Percentiles rank a stretch among this genome's conserved stretches.
phyloP scores from a whole-genome alignment of 805 yeast genomes.

The Zygoascus tannicola region DNA sequence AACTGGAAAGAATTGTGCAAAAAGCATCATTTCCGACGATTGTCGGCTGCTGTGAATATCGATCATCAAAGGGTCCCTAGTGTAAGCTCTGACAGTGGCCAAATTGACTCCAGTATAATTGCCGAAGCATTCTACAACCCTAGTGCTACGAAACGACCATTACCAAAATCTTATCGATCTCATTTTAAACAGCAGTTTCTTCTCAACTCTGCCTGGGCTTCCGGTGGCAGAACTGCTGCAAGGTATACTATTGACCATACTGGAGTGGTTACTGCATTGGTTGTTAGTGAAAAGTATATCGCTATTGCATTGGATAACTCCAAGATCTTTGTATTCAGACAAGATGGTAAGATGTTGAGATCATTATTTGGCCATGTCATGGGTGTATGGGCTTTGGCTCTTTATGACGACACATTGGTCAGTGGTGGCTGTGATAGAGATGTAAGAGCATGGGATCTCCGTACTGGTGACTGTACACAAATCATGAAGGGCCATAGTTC shows the following conservation, averaged over 20 bases:
- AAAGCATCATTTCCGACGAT: conserved; percentile 29
- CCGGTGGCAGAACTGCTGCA: conserved; percentile 34
- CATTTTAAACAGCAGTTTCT: conserved; percentile 34
- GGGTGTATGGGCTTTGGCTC: conserved; percentile 95
- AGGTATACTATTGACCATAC: conserved; percentile 29
- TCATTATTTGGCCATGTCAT: conserved; percentile 96
- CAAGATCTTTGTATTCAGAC: conserved; percentile 33
- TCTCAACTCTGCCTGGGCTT: conserved; percentile 32
- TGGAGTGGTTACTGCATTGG: conserved; percentile 33
- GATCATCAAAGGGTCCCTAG: conserved; percentile 10
- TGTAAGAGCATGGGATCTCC: conserved; percentile 90
- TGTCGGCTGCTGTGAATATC: conserved; percentile 26
- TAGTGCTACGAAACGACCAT: conserved; percentile 21
- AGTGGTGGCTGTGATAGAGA: conserved; percentile 96
- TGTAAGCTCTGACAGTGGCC: conserved; percentile 8
- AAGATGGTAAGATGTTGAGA: conserved; percentile 42
- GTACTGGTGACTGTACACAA: conserved; percentile 75
- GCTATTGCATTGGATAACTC: conserved; percentile 37
- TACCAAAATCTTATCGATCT: conserved; percentile 30
- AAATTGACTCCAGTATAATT: conserved; percentile 12
- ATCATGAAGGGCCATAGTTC: conserved; percentile 85
- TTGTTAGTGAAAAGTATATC: conserved; percentile 30
- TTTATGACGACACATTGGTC: conserved; percentile 83
- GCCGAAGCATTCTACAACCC: conserved; percentile 29
- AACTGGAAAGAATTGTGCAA: conserved; percentile 35